A percentile compares a stretch with the other conserved stretches of the same genome.
phyloP scores from a whole-genome alignment of 2,329 filamentous ascomycete species.

The Cladosporium colombiae region DNA sequence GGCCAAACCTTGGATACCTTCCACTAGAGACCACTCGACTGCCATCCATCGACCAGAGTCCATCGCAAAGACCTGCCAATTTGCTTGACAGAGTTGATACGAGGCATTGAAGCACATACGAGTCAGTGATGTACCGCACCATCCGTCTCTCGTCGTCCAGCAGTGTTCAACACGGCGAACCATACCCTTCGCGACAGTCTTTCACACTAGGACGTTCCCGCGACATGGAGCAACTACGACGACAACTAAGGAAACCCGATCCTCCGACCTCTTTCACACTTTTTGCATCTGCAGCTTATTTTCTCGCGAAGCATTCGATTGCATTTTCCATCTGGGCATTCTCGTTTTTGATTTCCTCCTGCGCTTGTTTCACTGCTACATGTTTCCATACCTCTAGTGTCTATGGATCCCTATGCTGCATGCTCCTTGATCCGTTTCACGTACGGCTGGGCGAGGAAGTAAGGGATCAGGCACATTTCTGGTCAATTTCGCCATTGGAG shows the following conservation, averaged over 20 bases:
- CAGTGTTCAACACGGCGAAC: neutral
- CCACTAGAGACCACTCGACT: neutral
- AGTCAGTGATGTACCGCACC: neutral
- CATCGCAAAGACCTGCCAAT: neutral
- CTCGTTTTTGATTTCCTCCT: neutral
- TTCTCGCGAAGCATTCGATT: constrained; percentile 5
- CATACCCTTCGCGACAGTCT: neutral
- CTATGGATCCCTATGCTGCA: neutral
- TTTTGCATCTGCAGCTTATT: neutral
- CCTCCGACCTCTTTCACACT: neutral
- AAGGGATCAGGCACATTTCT: neutral
- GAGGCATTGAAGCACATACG: neutral
- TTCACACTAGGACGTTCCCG: neutral
- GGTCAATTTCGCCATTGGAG: neutral
- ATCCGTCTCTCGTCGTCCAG: neutral
- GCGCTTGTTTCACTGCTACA: neutral
- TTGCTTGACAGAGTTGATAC: neutral
- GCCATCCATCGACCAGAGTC: neutral
- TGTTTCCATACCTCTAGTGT: neutral
- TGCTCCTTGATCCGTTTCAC: neutral
- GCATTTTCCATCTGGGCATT: constrained; percentile 6
- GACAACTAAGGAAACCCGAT: neutral
- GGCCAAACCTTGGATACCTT: constrained; percentile 3
- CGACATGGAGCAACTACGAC: neutral
- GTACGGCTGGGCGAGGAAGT: neutral